These are phyloP conservation scores for Mollisiaceae sp. DNA, from an alignment of 2,329 filamentous ascomycete genomes.

Conservation along the genomic window DNA sequence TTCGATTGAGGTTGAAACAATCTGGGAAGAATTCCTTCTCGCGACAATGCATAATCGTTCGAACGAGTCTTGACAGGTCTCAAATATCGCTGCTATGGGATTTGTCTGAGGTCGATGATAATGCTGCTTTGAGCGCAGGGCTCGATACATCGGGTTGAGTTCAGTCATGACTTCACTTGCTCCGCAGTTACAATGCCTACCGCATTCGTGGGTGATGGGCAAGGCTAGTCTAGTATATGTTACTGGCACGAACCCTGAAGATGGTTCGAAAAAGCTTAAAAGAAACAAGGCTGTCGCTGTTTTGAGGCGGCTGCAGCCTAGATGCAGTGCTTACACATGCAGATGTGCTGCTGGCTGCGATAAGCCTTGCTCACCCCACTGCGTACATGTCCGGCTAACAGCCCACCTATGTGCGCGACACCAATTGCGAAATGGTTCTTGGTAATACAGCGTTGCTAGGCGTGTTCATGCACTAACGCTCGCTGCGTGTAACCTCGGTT, in stretches of 20 bases:
- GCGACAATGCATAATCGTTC: constrained; percentile 4
- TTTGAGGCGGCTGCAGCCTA: not conserved
- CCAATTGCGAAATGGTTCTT: not conserved
- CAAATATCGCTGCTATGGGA: constrained; percentile 3
- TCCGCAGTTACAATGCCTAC: not conserved
- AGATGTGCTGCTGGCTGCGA: not conserved
- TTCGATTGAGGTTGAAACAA: not conserved
- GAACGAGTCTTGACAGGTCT: not conserved
- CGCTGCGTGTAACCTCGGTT: not conserved
- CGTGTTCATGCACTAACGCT: no score
- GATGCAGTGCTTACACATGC: not conserved
- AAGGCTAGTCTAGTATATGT: not conserved
- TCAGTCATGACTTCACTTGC: not conserved
- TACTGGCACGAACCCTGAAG: not conserved
- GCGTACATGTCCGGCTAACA: not conserved
- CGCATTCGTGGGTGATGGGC: not conserved
- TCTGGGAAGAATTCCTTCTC: not conserved
- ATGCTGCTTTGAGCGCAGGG: constrained; percentile 1
- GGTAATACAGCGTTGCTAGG: not conserved
- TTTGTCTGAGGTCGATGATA: constrained; percentile 3
- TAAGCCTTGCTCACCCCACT: not conserved
- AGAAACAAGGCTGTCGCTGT: not conserved
- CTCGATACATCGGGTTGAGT: not conserved
- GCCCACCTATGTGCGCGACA: not conserved
- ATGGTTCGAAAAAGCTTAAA: not conserved